A percentile compares a stretch with the other conserved stretches of the same genome.
Conservation (phyloP, 2,329 filamentous ascomycete genomes). For the Cryphonectria parasitica region DNA sequence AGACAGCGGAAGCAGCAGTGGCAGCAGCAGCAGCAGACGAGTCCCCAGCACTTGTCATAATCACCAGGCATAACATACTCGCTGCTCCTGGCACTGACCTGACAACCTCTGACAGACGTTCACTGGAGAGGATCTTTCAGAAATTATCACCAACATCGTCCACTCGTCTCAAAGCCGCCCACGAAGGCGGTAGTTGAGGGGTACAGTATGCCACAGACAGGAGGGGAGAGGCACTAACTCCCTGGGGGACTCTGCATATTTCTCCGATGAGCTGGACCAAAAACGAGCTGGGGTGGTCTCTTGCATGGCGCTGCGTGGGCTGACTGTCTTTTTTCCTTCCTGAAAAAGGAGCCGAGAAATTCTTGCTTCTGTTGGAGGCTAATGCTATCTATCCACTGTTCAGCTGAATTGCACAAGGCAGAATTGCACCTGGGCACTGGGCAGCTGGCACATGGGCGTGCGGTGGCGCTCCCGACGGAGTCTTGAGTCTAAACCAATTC, state of each 20-base stretch:
- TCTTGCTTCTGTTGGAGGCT: background rate
- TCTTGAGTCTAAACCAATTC: background rate
- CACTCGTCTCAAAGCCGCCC: background rate
- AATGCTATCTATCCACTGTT: background rate
- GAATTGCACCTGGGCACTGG: no score
- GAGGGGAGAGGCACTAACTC: background rate
- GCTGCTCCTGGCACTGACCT: conserved; percentile 14
- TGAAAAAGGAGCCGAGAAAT: background rate
- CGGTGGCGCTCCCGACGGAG: background rate
- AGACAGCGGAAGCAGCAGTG: background rate
- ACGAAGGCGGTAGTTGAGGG: background rate
- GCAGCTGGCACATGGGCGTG: background rate
- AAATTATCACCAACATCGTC: conserved; percentile 12
- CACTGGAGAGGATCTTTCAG: conserved; percentile 16
- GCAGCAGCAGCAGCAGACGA: background rate
- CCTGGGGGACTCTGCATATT: background rate
- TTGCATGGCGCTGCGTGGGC: background rate
- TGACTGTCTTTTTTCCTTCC: background rate
- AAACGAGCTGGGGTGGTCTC: background rate
- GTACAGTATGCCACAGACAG: background rate
- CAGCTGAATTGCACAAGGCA: background rate
- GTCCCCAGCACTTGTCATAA: background rate
- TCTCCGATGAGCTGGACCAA: background rate
- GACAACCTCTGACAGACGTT: conserved; percentile 18
- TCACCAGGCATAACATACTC: conserved; percentile 18